phyloP scores from a whole-genome alignment of 306 rosid genomes.

The Prunus mume region DNA sequence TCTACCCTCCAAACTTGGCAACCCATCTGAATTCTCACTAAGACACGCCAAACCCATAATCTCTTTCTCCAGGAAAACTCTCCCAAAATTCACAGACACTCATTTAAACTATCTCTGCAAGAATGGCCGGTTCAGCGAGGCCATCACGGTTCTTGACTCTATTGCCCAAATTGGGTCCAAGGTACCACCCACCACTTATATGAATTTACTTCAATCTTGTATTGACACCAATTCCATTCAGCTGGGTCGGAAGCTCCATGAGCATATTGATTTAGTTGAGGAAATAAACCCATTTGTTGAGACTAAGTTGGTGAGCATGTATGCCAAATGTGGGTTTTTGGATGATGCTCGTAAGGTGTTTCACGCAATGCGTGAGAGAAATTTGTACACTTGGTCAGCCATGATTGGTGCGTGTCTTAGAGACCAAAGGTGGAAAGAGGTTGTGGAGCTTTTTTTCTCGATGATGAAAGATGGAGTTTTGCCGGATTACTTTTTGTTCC shows the following conservation, averaged over 20 bases:
- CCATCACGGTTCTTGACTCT: slow-evolving; percentile 54
- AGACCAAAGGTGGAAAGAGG: slow-evolving; percentile 64
- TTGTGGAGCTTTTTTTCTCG: slow-evolving; percentile 51
- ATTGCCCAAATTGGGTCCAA: slow-evolving; percentile 56
- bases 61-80: slow-evolving; percentile 29
- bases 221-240: slow-evolving; percentile 56
- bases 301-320: slow-evolving; percentile 86
- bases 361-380: slow-evolving; percentile 70
- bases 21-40: slow-evolving; percentile 37
- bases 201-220: slow-evolving; percentile 69
- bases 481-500: slow-evolving; percentile 73
- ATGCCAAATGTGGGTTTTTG: slow-evolving; percentile 70
- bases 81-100: slow-evolving; percentile 33
- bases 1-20: slow-evolving; percentile 27
- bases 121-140: slow-evolving; percentile 58
- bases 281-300: slow-evolving; percentile 62
- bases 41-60: slow-evolving; percentile 34
- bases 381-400: slow-evolving; percentile 95
- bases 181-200: slow-evolving; percentile 51
- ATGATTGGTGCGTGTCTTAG: slow-evolving; percentile 83
- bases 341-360: slow-evolving; percentile 80
- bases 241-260: slow-evolving; percentile 77
- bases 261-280: slow-evolving; percentile 48
- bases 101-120: slow-evolving; percentile 54
- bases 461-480: slow-evolving; percentile 64